Evolutionary conservation across 179 eudicot species (phyloP), one percentile per base, ranked within the genome.

Genomic region (Patellifolia procumbens): DNA sequence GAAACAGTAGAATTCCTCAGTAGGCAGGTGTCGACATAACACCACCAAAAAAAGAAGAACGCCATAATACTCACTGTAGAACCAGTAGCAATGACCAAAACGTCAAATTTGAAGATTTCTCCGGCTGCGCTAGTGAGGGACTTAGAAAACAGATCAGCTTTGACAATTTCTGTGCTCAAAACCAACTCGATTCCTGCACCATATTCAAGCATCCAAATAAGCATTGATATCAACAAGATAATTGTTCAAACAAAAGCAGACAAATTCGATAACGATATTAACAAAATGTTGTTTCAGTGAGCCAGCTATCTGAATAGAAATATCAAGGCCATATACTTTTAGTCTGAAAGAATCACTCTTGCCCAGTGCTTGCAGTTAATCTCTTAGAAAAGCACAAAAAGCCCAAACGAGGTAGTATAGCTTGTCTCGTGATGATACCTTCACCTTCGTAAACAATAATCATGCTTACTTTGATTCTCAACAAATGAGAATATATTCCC

Each of bases 11-110:
- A 17, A 37, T 35, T 34, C 20, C 16, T 64, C 65, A 63, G 58
- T 43, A 67, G 28, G 52, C 73, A 34, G n/a, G 43, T 53, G 49
- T 13, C 64, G 43, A 61, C 22, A 13, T 58, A 29, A 62, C 22
- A 17, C 31, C n/a, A 20, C 12, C 31, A 7, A 34, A 17, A 10
- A 42, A 43, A 62, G 37, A 51, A 73, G 4, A 28, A 5, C 26
- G 66, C 60, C 19, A 67, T 22, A 42, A 62, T 52, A 83, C 91
- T 84, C 78, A 95, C 99, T 34, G 88, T 81, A 61, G 99, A 93
- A 79, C 99, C 99, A 80, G 99, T 95, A 35, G 98, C 99, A 51
- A 95, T 87, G 77, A 95, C 64, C 88, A 95, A 78, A 60, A 70
- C 74, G 43, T 89, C 82, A 70, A 86, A 95, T 35, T 86, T 88